Conservation (phyloP, 352 stramenopile species). For the Globisporangium spinosum region DNA sequence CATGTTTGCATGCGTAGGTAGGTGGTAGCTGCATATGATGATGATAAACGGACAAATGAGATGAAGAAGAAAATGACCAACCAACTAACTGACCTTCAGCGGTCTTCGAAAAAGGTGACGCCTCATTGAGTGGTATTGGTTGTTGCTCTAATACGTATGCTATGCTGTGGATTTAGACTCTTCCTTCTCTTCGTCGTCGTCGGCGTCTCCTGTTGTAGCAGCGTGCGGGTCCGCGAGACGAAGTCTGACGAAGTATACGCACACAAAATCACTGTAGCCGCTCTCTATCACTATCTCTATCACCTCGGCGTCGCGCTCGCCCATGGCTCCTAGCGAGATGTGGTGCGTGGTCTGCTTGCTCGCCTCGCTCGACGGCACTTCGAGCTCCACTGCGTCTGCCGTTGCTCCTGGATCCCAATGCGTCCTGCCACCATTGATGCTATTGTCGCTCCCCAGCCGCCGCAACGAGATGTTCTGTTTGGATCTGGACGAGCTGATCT, state of each 20-base stretch:
- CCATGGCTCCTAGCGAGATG: conserved; percentile 28
- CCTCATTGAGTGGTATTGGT: background rate
- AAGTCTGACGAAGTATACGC: conserved; percentile 54
- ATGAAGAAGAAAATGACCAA: conserved; percentile 1
- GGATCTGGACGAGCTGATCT: conserved; percentile 41
- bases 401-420: background rate
- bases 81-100: background rate
- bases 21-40: conserved; percentile 11
- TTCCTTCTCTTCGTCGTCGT: conserved; percentile 7
- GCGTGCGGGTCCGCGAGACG: conserved; percentile 26
- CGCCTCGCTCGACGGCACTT: conserved; percentile 37
- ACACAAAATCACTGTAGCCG: conserved; percentile 62
- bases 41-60: conserved; percentile 12
- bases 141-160: conserved; percentile 5
- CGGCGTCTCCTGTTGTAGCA: background rate
- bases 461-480: conserved; percentile 22
- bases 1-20: conserved; percentile 5
- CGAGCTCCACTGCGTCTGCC: conserved; percentile 19
- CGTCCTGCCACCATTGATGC: conserved; percentile 15
- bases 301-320: conserved; percentile 27
- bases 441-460: background rate
- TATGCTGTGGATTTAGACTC: conserved; percentile 4
- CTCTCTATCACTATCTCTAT: conserved; percentile 71
- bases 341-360: conserved; percentile 52
- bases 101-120: background rate